Base-by-base conservation (phyloP, 225 moss, liverwort and hornwort genomes). In the Polytrichum commune region DNA sequence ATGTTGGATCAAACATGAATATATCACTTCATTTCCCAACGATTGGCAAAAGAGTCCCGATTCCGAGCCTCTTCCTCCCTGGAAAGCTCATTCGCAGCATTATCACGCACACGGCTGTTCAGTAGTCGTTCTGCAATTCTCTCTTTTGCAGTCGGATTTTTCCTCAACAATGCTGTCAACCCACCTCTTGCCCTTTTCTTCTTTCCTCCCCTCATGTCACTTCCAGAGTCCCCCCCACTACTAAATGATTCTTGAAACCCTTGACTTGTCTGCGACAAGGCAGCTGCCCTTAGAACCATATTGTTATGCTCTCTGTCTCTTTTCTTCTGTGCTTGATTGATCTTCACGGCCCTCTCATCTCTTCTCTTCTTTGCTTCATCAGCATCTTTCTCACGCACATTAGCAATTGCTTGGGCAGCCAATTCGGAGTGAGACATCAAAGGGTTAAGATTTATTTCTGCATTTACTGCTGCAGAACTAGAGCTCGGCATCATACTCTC, bases 281-380 rank as follows among this genome's bases (percentile, higher is more conserved):
- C 92, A 26, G 95, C 95, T 30, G 81, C 80, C 80, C 75, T 91
- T 71, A 98, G 73, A 78, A 95, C 88, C 38, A 81, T 69, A 32
- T 90, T 90, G 65, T 98, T 98, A 65, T 98, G 93, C 74, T 95
- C 92, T 78, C 90, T 91, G 60, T 91, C 89, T 78, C 90, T 87
- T 63, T 70, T 84, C 5, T 83, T 75, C 69, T 88, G 88, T 73
- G 84, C 76, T 38, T 84, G 88, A 75, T 89, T 85, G 6, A 75
- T 46, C 46, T 13, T 74, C 61, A 27, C 63, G 55, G 80, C 62
- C 73, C 72, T 72, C 69, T 83, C 84, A 55, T 86, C 74, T 69
- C 77, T 69, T 54, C 76, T 79, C 63, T 79, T 85, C 74, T 81
- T 83, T 58, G 67, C 84, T 5, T 78, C 84, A 54, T 70, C 81